Percentiles rank a stretch among this genome's conserved stretches.
phyloP scores from a whole-genome alignment of 2,329 filamentous ascomycete species.

The Ascochyta lentis region DNA sequence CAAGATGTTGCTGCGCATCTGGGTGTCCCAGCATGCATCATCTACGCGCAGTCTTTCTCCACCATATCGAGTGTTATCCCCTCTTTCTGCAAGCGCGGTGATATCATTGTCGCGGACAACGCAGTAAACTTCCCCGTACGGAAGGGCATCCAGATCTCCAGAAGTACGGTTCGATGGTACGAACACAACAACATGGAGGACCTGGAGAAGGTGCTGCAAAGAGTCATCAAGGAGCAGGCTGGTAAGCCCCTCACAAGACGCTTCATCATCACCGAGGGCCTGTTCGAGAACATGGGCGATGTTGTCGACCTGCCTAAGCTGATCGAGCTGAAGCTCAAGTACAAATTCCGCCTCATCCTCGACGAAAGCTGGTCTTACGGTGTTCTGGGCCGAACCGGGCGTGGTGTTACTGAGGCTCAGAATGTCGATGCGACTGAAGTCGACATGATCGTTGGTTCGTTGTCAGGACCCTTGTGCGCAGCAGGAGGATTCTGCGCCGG shows the following conservation, averaged over 20 bases:
- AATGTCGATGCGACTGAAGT: slow-evolving; percentile 93
- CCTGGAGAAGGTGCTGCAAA: slow-evolving; percentile 82
- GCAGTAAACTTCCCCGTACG: slow-evolving; percentile 93
- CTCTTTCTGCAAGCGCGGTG: slow-evolving; percentile 94
- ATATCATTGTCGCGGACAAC: slow-evolving; percentile 94
- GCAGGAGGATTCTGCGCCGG: slow-evolving; percentile 97
- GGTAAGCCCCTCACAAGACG: slow-evolving; percentile 87
- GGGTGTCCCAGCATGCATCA: slow-evolving; percentile 86
- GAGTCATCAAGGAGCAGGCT: slow-evolving; percentile 85
- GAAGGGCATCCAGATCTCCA: slow-evolving; percentile 90
- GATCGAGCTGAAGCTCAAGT: slow-evolving; percentile 89
- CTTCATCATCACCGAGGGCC: slow-evolving; percentile 93
- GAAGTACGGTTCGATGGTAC: slow-evolving; percentile 92
- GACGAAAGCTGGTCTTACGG: slow-evolving; percentile 99
- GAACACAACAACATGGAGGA: slow-evolving; percentile 97
- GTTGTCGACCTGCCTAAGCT: slow-evolving; percentile 84
- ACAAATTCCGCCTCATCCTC: slow-evolving; percentile 97
- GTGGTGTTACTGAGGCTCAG: slow-evolving; percentile 92
- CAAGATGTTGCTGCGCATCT: slow-evolving; percentile 90
- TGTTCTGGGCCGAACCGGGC: slow-evolving; percentile 87
- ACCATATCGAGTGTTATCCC: slow-evolving; percentile 98
- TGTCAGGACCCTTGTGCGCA: slow-evolving; percentile 87
- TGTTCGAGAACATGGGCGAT: slow-evolving; percentile 92
- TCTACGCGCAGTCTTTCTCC: slow-evolving; percentile 95
- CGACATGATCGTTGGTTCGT: slow-evolving; percentile 95